Conservation (phyloP, 768 basidiomycete genomes). For the Mycena sanguinolenta region DNA sequence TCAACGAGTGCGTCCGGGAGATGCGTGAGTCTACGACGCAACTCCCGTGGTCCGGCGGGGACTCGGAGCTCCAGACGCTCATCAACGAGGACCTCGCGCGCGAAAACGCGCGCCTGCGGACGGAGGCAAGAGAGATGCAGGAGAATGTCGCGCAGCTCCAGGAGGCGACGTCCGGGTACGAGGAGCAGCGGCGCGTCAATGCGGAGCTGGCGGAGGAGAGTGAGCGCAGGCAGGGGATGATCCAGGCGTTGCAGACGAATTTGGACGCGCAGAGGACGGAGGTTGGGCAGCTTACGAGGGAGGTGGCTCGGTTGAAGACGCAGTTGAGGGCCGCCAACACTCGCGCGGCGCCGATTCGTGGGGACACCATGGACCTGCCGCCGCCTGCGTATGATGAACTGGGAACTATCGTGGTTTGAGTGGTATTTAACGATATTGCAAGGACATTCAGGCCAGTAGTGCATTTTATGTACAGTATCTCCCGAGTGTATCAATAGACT, state of each 20-base stretch:
- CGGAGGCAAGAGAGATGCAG: constrained; percentile 29
- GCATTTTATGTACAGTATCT: neutral
- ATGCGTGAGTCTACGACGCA: constrained; percentile 39
- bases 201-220: constrained; percentile 19
- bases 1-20: constrained; percentile 21
- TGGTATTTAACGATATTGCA: neutral
- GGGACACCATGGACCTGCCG: constrained; percentile 25
- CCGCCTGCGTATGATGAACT: constrained; percentile 29
- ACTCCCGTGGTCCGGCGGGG: constrained; percentile 37
- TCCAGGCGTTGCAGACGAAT: constrained; percentile 12
- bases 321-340: constrained; percentile 3
- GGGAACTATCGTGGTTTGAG: too few relatives aligned
- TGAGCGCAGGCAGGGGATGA: constrained; percentile 17
- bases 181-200: constrained; percentile 27
- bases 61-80: constrained; percentile 35
- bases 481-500: neutral
- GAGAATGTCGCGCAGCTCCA: constrained; percentile 31
- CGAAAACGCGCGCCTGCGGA: constrained; percentile 30
- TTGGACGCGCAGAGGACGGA: constrained; percentile 29
- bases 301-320: constrained; percentile 26
- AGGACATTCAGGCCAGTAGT: neutral
- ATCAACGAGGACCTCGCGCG: constrained; percentile 36
- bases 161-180: constrained; percentile 21
- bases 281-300: constrained; percentile 26
- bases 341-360: constrained; percentile 10